Base-by-base conservation (phyloP, 129 eudicot genomes). In the Ambrosia artemisiifolia region DNA sequence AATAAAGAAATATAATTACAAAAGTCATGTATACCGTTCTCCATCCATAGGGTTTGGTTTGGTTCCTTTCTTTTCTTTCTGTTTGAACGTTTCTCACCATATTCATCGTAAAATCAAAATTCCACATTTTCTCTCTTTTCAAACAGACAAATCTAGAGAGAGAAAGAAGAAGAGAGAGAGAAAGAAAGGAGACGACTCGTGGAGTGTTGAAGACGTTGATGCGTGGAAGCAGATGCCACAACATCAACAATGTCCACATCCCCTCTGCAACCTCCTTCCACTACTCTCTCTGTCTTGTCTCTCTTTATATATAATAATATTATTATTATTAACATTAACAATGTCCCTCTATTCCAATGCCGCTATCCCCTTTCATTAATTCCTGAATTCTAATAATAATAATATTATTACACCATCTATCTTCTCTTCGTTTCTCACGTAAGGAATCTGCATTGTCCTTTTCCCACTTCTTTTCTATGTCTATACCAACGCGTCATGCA, bases 161-260 rank as follows among this genome's bases (percentile, higher is more conserved):
- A 34, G 62, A 71, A 66, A 77, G 17, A 77, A 51, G 17, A 4
- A 51, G 42, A 19, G 43, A 60, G 16, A 34, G n/a, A 66, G 53
- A 43, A 3, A 51, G 48, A 67, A 65, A 66, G 61, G 44, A 57
- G 78, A 73, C 75, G 86, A 71, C 81, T 80, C 83, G 93, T 84
- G 89, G 81, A 81, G 69, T 79, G 81, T 32, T 70, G 80, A 65
- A 73, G 83, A 75, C 85, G 70, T 71, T 72, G 84, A 87, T 84
- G 88, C 93, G 89, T 87, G 93, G 83, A 83, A 75, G 72, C 82
- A 75, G 86, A 63, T 71, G 70, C 60, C 80, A 69, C 28, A 71
- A 18, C 63, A 53, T 51, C 66, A 63, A 68, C 79, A 63, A 84
- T 77, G 75, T 63, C 79, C 75, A 78, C 50, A 63, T 71, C 69